phyloP scores from a whole-genome alignment of 2,329 filamentous ascomycete genomes.

The Colletotrichum somersetense region DNA sequence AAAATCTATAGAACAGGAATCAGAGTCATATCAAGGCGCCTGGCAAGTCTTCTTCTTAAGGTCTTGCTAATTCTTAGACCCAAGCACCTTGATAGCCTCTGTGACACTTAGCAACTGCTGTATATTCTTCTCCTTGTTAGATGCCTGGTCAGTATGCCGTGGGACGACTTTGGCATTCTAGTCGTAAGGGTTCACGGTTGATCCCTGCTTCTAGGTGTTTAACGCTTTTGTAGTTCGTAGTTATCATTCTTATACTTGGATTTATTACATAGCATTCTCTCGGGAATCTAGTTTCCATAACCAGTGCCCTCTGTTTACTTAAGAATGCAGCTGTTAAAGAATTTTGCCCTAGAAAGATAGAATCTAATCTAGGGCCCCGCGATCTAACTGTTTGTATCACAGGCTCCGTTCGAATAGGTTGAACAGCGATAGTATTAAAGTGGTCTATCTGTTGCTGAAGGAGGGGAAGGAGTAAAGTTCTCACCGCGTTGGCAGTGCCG shows the following conservation, averaged over 20 bases:
- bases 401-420: too few relatives aligned
- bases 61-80: background rate
- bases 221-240: background rate
- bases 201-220: background rate
- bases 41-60: conserved; percentile 36
- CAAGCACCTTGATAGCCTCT: background rate
- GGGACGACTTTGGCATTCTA: background rate
- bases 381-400: too few relatives aligned
- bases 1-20: conserved; percentile 46
- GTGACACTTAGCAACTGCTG: background rate
- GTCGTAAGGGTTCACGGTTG: background rate
- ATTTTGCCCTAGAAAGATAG: too few relatives aligned
- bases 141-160: background rate
- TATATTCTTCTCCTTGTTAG: background rate
- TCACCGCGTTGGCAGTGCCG: too few relatives aligned
- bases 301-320: background rate
- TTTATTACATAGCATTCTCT: background rate
- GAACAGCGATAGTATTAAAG: too few relatives aligned
- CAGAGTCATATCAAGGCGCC: conserved; percentile 45
- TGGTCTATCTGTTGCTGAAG: too few relatives aligned
- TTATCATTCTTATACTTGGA: background rate
- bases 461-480: too few relatives aligned
- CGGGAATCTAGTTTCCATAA: too few relatives aligned
- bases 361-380: background rate
- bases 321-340: background rate